Conservation (phyloP, 805 yeast species). For the Metschnikowia picachoensis region DNA sequence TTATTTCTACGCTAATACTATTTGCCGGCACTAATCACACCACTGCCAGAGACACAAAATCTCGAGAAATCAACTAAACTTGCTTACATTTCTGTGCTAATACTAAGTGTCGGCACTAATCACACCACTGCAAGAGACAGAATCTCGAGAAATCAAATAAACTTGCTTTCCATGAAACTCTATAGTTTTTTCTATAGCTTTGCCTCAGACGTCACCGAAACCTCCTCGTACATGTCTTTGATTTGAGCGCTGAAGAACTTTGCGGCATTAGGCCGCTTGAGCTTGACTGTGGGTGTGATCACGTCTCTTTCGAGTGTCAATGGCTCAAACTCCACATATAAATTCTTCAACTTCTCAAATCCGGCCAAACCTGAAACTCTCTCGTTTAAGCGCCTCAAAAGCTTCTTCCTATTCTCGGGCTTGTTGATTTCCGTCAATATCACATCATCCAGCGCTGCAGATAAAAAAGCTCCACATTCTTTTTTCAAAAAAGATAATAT, state of each 20-base stretch:
- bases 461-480: constrained; percentile 10
- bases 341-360: constrained; percentile 24
- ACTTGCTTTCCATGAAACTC: background rate
- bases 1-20: too few species aligned
- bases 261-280: constrained; percentile 49
- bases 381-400: constrained; percentile 12
- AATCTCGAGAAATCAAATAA: too few species aligned
- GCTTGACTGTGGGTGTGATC: constrained; percentile 26
- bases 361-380: constrained; percentile 18
- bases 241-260: constrained; percentile 40
- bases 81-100: too few species aligned
- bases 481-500: constrained; percentile 16
- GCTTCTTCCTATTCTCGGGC: constrained; percentile 12
- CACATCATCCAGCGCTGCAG: constrained; percentile 14
- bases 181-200: constrained; percentile 8
- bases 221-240: constrained; percentile 46
- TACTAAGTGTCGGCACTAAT: too few species aligned
- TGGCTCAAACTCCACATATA: constrained; percentile 26
- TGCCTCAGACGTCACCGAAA: constrained; percentile 24
- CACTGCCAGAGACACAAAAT: too few species aligned
- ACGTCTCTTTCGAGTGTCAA: constrained; percentile 24
- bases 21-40: too few species aligned
- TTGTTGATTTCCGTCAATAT: constrained; percentile 18
- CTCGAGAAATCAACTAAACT: too few species aligned
- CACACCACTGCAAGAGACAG: too few species aligned